Percentiles rank a stretch among this genome's conserved stretches.
Evolutionary conservation across 176 grass and related monocot genomes (phyloP).

Genomic region (Avena insularis): DNA sequence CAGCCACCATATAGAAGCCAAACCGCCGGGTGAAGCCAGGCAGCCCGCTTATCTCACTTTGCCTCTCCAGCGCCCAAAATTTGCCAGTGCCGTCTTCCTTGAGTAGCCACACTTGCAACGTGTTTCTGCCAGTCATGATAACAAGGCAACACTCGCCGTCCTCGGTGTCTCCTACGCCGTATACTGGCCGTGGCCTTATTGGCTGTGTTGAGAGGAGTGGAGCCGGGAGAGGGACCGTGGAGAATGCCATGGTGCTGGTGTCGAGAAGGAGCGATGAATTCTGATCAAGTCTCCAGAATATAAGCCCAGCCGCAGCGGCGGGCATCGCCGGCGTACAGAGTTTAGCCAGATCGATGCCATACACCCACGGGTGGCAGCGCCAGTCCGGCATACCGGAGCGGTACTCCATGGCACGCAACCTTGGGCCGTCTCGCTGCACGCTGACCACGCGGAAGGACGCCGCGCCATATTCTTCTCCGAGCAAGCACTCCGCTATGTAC

Average conservation of each 20-base stretch:
- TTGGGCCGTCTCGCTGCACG: conserved; percentile 5
- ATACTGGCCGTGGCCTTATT: neutral
- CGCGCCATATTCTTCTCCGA: neutral
- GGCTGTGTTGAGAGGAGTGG: neutral
- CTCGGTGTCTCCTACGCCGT: neutral
- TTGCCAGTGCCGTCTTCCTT: neutral
- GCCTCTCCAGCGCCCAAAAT: neutral
- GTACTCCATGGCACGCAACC: conserved; percentile 27
- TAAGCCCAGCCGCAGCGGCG: neutral
- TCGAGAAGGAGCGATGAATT: conserved; percentile 2
- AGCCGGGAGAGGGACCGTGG: neutral
- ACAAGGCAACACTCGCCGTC: conserved; percentile 31
- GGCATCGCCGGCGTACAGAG: neutral
- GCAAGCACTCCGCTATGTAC: neutral
- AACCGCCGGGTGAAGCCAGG: neutral
- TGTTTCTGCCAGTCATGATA: neutral
- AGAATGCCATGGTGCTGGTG: conserved; percentile 26
- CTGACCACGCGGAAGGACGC: conserved; percentile 24
- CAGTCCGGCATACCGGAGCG: neutral
- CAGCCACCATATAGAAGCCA: neutral
- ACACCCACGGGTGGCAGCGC: conserved; percentile 16
- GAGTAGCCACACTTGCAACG: conserved; percentile 37
- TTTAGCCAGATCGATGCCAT: neutral
- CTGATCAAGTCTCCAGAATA: neutral
- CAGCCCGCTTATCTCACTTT: neutral